Evolutionary conservation across 768 basidiomycete species (phyloP).

Genomic region (Hericium alpestre): DNA sequence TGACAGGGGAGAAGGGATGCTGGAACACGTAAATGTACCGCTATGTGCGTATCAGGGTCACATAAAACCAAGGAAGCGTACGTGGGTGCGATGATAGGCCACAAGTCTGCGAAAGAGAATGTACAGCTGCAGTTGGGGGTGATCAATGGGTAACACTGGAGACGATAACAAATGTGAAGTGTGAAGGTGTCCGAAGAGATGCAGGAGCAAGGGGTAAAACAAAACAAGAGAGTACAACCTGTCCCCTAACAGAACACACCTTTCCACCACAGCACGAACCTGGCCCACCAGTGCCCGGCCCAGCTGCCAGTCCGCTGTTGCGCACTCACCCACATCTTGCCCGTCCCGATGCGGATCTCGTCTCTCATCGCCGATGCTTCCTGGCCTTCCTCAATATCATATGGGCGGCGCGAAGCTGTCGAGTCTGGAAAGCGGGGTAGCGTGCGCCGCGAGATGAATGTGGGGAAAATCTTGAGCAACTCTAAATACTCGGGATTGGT

Average conservation of each 20-base stretch:
- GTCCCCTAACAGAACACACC: conserved; percentile 56
- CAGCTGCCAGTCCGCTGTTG: conserved; percentile 52
- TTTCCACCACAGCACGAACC: conserved; percentile 72
- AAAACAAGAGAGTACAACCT: background rate
- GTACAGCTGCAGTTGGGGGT: background rate
- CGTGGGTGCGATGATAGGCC: background rate
- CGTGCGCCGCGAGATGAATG: conserved; percentile 60
- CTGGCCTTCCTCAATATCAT: conserved; percentile 65
- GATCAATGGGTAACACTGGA: background rate
- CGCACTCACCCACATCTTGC: conserved; percentile 67
- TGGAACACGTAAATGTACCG: background rate
- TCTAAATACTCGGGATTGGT: conserved; percentile 61
- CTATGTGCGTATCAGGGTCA: background rate
- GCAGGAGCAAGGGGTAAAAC: background rate
- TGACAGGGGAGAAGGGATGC: background rate
- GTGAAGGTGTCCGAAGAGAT: background rate
- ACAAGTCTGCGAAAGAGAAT: background rate
- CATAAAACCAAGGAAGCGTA: background rate
- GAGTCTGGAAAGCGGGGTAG: conserved; percentile 57
- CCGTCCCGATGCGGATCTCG: conserved; percentile 69
- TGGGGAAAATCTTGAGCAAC: conserved; percentile 65
- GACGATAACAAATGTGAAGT: background rate
- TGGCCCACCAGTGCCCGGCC: conserved; percentile 72
- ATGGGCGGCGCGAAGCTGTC: conserved; percentile 23
- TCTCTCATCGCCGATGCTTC: conserved; percentile 43